A percentile compares a stretch with the other conserved stretches of the same genome.
These are phyloP conservation scores for Cordyceps cateniannulata DNA, from an alignment of 2,329 filamentous ascomycete genomes.

Conservation along the genomic window DNA sequence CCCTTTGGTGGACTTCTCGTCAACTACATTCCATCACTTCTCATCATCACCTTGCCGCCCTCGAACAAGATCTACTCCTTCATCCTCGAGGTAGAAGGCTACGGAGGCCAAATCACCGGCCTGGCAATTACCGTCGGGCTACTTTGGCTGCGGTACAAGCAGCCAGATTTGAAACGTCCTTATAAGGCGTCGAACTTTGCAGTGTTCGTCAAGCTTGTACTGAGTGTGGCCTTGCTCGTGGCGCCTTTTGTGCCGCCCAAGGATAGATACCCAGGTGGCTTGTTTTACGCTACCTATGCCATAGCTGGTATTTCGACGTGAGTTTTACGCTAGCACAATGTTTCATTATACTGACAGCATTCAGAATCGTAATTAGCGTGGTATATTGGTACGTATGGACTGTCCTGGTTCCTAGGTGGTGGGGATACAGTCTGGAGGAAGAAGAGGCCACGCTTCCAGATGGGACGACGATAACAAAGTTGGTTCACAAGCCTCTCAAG, in stretches of 20 bases:
- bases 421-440: conserved; percentile 58
- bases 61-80: conserved; percentile 64
- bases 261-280: conserved; percentile 34
- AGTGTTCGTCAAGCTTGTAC: conserved; percentile 45
- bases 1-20: conserved; percentile 62
- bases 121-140: conserved; percentile 53
- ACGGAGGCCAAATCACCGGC: conserved; percentile 55
- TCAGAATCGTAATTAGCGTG: conserved; percentile 50
- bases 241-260: conserved; percentile 58
- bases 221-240: conserved; percentile 49
- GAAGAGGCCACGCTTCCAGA: conserved; percentile 53
- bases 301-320: conserved; percentile 47
- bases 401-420: conserved; percentile 49
- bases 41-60: conserved; percentile 60
- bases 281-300: conserved; percentile 50
- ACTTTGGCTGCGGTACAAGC: conserved; percentile 51
- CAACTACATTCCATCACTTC: conserved; percentile 60
- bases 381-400: conserved; percentile 67
- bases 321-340: conserved; percentile 20
- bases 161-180: conserved; percentile 54
- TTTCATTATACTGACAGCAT: not conserved
- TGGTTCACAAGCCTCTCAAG: conserved; percentile 30
- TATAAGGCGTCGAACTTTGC: conserved; percentile 60
- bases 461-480: conserved; percentile 58
- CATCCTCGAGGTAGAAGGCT: conserved; percentile 66